Conservation (phyloP, 2,329 filamentous ascomycete genomes). For the Capronia coronata region DNA sequence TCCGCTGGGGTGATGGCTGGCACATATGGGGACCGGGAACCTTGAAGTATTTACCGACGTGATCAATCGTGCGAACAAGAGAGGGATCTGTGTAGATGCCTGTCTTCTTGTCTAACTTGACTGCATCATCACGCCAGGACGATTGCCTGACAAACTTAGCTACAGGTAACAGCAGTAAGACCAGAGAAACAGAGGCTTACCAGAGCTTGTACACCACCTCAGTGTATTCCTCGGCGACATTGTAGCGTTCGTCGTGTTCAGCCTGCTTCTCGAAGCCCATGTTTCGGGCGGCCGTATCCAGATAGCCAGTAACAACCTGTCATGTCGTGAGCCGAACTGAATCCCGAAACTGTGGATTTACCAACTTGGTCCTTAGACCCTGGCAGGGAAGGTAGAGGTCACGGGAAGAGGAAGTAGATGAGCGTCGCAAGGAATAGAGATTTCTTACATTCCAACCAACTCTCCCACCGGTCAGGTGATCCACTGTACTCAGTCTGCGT, state of each 20-base stretch:
- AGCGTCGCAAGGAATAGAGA: too few relatives aligned
- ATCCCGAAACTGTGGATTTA: too few relatives aligned
- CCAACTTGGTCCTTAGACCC: too few relatives aligned
- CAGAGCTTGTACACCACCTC: slow-evolving; percentile 7
- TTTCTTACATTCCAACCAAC: slow-evolving; percentile 47
- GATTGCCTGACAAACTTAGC: slow-evolving; percentile 39
- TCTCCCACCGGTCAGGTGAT: slow-evolving; percentile 56
- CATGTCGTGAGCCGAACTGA: background rate
- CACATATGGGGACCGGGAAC: slow-evolving; percentile 44
- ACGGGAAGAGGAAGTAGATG: too few relatives aligned
- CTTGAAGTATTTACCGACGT: slow-evolving; percentile 49
- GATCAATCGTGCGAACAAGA: slow-evolving; percentile 59
- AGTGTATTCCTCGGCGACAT: slow-evolving; percentile 55
- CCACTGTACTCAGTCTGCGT: slow-evolving; percentile 57
- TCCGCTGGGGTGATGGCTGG: slow-evolving; percentile 52
- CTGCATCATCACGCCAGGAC: slow-evolving; percentile 61
- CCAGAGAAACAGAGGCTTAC: slow-evolving; percentile 33
- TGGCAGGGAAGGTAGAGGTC: too few relatives aligned
- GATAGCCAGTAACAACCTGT: slow-evolving; percentile 59
- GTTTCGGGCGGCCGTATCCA: slow-evolving; percentile 60
- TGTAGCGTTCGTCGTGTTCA: slow-evolving; percentile 59
- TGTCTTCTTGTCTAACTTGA: slow-evolving; percentile 51
- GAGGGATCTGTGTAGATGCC: slow-evolving; percentile 55
- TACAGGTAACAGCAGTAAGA: slow-evolving; percentile 60
- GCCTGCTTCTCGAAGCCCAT: slow-evolving; percentile 53